Evolutionary conservation across 179 eudicot species (phyloP), one percentile per base, ranked within the genome.

Genomic region (Beta lomatogona): DNA sequence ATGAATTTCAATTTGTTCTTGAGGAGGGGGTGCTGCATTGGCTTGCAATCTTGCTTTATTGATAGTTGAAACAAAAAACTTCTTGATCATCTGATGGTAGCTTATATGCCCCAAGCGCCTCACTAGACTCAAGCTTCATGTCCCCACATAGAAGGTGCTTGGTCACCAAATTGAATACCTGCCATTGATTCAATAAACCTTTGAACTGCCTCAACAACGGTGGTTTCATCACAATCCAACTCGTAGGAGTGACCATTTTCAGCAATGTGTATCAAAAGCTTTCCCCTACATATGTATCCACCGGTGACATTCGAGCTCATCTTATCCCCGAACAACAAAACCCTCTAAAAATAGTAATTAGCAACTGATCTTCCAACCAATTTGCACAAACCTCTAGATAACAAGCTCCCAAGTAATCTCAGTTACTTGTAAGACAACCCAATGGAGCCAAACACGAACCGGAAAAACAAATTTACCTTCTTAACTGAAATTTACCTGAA

Each of bases 161-260:
- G 99, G 58, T 96, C 97, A 88, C 83, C 87, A 36, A 87, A 74
- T 16, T 83, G 93, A 83, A 96, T 91, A 68, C 91, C 93, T 8
- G 88, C 89, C 79, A 84, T 86, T 8, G 97, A 82, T 83, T 94
- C 97, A 76, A 94, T 50, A 72, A 63, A 89, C 63, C 82, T 79
- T 86, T 93, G 97, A 68, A 96, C 89, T 3, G 86, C 85, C 89
- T 96, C 93, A 58, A 96, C 98, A 44, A 84, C 83, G 58, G 93
- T 89, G 46, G 86, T 87, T 60, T 88, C 97, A 81, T 94, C 93
- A 48, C 98, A 96, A 68, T 90, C 93, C 22, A 96, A 84, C 73
- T 92, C 90, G 85, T 83, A 88, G 0, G 99, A 92, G 79, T 91
- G 94, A 46, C 98, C 98, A 86, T 96, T 94, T 83, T 96, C 98